Evolutionary conservation across 2,329 filamentous ascomycete genomes (phyloP).

Genomic region (Verticillium albo-atrum): DNA sequence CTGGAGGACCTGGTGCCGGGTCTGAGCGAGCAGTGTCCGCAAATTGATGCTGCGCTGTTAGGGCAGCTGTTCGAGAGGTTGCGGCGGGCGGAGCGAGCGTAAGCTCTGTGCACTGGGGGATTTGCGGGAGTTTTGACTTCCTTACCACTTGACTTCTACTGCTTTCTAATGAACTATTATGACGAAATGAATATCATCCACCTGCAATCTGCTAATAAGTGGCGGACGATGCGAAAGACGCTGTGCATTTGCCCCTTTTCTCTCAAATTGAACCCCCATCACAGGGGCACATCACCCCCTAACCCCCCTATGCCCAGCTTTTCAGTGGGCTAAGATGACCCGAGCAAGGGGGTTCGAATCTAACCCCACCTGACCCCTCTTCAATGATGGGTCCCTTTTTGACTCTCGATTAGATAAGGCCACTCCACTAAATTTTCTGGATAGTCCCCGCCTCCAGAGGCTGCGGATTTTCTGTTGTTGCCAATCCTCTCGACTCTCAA

Average conservation of each 20-base stretch:
- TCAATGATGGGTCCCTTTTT: background rate
- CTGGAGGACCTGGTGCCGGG: conserved; percentile 14
- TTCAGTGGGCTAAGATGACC: too few species aligned
- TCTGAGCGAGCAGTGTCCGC: conserved; percentile 12
- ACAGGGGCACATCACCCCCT: too few species aligned
- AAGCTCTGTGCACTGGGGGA: background rate
- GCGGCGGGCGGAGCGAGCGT: background rate
- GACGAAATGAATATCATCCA: too few species aligned
- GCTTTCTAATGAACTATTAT: too few species aligned
- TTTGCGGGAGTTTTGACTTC: background rate
- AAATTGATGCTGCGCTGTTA: conserved; percentile 14
- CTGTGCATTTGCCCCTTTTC: too few species aligned
- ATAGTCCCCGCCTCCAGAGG: background rate
- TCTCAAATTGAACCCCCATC: too few species aligned
- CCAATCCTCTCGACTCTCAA: background rate
- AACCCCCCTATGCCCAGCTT: too few species aligned
- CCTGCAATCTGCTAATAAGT: too few species aligned
- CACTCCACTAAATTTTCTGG: background rate
- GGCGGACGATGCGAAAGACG: too few species aligned
- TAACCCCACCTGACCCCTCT: too few species aligned
- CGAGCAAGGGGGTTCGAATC: too few species aligned
- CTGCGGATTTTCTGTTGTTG: background rate
- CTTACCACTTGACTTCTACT: too few species aligned
- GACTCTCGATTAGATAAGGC: background rate
- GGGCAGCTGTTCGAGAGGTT: conserved; percentile 1